Conservation (phyloP, 2,329 filamentous ascomycete genomes). For the Rhexocercosporidium sp. region DNA sequence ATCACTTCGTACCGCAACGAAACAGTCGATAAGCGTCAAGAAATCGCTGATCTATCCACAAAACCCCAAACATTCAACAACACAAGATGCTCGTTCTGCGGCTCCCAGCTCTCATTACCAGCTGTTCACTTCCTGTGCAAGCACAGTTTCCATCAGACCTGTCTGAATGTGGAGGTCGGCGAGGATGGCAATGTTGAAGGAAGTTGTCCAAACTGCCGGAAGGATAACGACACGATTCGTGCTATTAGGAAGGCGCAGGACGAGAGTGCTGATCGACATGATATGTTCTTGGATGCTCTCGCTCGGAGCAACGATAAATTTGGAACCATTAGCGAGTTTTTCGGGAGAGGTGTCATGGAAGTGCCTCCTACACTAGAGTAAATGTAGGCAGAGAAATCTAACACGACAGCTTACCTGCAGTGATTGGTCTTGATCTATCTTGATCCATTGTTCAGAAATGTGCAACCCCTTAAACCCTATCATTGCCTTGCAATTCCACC, state of each 20-base stretch:
- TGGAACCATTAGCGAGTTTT: constrained; percentile 92
- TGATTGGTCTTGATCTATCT: no score
- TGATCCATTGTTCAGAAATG: no score
- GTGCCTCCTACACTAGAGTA: constrained; percentile 36
- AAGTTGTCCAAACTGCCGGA: constrained; percentile 86
- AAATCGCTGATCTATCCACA: constrained; percentile 76
- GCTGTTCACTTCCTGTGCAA: constrained; percentile 97
- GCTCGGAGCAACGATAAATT: constrained; percentile 81
- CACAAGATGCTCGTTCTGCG: constrained; percentile 84
- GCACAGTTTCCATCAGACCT: constrained; percentile 94
- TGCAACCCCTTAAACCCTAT: no score
- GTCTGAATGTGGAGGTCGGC: constrained; percentile 63
- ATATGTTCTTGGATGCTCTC: constrained; percentile 84
- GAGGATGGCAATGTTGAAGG: constrained; percentile 62
- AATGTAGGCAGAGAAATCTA: constrained; percentile 2
- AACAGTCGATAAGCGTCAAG: constrained; percentile 77
- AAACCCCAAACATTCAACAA: constrained; percentile 92
- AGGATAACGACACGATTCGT: constrained; percentile 84
- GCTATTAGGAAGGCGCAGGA: constrained; percentile 86
- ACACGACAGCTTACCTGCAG: not conserved
- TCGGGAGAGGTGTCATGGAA: constrained; percentile 89
- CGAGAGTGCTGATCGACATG: constrained; percentile 85
- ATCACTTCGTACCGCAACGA: constrained; percentile 85
- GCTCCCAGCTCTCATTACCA: constrained; percentile 76
- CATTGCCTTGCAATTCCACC: no score